Evolutionary conservation across 805 yeast species (phyloP).

Genomic region (Ogataea dorogensis): DNA sequence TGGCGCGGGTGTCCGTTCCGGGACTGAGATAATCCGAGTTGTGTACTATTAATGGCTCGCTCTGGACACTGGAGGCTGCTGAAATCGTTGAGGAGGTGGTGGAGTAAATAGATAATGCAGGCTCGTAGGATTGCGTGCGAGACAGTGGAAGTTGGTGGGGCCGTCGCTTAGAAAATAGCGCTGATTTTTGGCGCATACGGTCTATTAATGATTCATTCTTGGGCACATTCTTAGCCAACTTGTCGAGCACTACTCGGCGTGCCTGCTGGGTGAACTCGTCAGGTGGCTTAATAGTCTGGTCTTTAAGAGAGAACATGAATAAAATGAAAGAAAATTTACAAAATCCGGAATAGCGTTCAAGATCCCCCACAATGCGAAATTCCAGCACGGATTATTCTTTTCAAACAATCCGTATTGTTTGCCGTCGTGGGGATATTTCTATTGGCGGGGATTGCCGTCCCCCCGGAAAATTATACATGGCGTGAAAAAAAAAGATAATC

Average conservation of each 20-base stretch:
- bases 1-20: background rate
- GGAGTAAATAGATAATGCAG: constrained; percentile 13
- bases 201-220: constrained; percentile 8
- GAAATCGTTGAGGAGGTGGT: constrained; percentile 9
- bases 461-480: constrained; percentile 9
- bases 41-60: constrained; percentile 5
- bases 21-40: constrained; percentile 10
- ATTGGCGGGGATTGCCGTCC: constrained; percentile 6
- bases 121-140: constrained; percentile 13
- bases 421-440: constrained; percentile 3
- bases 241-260: constrained; percentile 23
- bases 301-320: constrained; percentile 20
- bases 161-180: constrained; percentile 12
- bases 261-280: constrained; percentile 28
- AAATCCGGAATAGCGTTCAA: constrained; percentile 1
- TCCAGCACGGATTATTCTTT: constrained; percentile 4
- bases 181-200: constrained; percentile 13
- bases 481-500: constrained; percentile 5
- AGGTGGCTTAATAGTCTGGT: constrained; percentile 23
- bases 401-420: constrained; percentile 1
- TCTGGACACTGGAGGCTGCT: constrained; percentile 9
- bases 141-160: constrained; percentile 6
- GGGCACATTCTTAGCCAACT: constrained; percentile 12
- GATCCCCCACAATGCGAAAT: constrained; percentile 6
- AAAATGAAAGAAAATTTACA: background rate